Evolutionary conservation across 495 filamentous ascomycete species (phyloP).

Genomic region (Cairneyella variabilis): DNA sequence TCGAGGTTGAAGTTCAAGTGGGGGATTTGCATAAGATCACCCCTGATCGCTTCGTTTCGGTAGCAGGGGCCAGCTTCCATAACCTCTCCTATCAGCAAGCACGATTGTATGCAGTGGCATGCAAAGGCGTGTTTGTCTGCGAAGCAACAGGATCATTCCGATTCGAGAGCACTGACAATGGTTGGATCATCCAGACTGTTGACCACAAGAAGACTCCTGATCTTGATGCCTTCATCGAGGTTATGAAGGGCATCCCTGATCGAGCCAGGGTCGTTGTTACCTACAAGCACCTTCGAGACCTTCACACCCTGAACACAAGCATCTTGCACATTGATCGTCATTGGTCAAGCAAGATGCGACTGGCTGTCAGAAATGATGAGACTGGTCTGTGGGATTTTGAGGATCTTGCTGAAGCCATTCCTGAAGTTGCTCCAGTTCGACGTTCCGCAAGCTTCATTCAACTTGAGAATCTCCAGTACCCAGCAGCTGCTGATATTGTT

Average conservation of each 20-base stretch:
- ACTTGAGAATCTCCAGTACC: slow-evolving; percentile 83
- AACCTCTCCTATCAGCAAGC: slow-evolving; percentile 95
- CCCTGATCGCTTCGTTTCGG: slow-evolving; percentile 90
- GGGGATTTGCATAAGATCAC: slow-evolving; percentile 93
- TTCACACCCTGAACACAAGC: slow-evolving; percentile 90
- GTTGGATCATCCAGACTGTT: slow-evolving; percentile 86
- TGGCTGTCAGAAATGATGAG: slow-evolving; percentile 86
- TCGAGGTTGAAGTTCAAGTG: slow-evolving; percentile 81
- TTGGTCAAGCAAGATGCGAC: slow-evolving; percentile 89
- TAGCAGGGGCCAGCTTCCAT: slow-evolving; percentile 91
- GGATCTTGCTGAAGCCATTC: slow-evolving; percentile 75
- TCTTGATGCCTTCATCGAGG: slow-evolving; percentile 83
- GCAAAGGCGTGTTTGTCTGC: slow-evolving; percentile 89
- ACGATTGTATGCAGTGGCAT: slow-evolving; percentile 85
- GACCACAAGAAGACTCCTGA: slow-evolving; percentile 87
- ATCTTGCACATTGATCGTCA: slow-evolving; percentile 93
- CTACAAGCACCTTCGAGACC: slow-evolving; percentile 91
- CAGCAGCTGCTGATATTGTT: slow-evolving; percentile 85
- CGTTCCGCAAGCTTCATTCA: slow-evolving; percentile 84
- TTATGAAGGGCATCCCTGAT: slow-evolving; percentile 86
- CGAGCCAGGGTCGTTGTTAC: slow-evolving; percentile 86
- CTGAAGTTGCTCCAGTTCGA: slow-evolving; percentile 64
- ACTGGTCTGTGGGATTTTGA: slow-evolving; percentile 94
- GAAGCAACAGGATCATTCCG: slow-evolving; percentile 94
- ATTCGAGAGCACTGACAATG: slow-evolving; percentile 83